Conservation (phyloP, 306 rosid genomes). For the Prunus dulcis region DNA sequence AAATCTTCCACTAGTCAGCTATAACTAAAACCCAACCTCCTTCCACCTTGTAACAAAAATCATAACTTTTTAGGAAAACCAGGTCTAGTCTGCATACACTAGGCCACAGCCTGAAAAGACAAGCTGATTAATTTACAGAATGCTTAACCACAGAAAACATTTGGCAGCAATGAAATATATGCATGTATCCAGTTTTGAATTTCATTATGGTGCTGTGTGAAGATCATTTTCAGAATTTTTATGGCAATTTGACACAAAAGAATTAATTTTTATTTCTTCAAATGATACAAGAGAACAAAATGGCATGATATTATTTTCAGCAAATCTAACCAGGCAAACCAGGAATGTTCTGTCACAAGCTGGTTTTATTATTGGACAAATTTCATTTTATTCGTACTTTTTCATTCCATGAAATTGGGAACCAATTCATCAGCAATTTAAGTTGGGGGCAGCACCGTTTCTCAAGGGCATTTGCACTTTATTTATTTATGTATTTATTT, state of each 20-base stretch:
- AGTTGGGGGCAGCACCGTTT: not conserved
- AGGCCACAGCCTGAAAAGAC: not conserved
- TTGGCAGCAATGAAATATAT: not conserved
- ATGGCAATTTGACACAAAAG: not conserved
- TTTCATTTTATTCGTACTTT: not conserved
- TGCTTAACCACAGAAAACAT: not conserved
- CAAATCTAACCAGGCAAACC: not conserved
- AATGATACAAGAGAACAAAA: not conserved
- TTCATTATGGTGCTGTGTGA: not conserved
- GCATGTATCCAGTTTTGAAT: not conserved
- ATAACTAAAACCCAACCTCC: slow-evolving; percentile 1
- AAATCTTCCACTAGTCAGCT: not conserved
- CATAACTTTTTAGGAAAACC: not conserved
- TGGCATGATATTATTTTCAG: not conserved
- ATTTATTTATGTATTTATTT: not conserved
- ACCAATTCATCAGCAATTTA: not conserved
- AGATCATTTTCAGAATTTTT: not conserved
- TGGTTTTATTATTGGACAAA: not conserved
- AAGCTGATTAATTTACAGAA: not conserved
- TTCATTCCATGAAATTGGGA: not conserved
- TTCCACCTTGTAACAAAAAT: not conserved
- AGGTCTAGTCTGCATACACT: not conserved
- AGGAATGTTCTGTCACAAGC: not conserved
- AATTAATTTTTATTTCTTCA: not conserved
- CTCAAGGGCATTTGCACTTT: not conserved